phyloP scores from a whole-genome alignment of 306 rosid species.

The Lotus japonicus region DNA sequence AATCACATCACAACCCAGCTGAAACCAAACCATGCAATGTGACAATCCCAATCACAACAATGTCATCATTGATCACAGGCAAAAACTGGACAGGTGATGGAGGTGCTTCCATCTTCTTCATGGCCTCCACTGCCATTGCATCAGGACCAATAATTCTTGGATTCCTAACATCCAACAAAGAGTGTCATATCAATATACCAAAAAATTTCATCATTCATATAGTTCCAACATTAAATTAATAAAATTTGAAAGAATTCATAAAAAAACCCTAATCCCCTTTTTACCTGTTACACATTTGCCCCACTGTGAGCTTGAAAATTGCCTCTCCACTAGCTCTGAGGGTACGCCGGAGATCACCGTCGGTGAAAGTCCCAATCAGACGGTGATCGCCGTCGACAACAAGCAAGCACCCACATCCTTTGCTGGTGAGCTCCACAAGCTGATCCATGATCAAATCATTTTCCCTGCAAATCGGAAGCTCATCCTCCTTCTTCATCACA shows the following conservation, averaged over 20 bases:
- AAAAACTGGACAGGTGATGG: conserved; percentile 95
- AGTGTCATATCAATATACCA: not conserved
- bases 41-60: conserved; percentile 74
- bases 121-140: conserved; percentile 91
- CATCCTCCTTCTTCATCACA: conserved; percentile 86
- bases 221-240: not conserved
- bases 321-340: conserved; percentile 89
- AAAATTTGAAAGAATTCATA: not conserved
- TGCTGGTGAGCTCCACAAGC: conserved; percentile 79
- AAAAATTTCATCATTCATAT: not conserved
- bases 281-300: conserved; percentile 91
- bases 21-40: conserved; percentile 97
- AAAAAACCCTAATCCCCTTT: not conserved
- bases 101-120: conserved; percentile 98
- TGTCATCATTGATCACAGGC: conserved; percentile 67
- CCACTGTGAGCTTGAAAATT: conserved; percentile 86
- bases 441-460: conserved; percentile 86
- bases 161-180: conserved; percentile 38
- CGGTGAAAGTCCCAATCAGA: conserved; percentile 87
- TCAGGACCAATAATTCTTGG: conserved; percentile 76
- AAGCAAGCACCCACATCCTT: conserved; percentile 92
- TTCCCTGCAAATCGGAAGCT: conserved; percentile 86
- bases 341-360: conserved; percentile 93
- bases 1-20: conserved; percentile 57
- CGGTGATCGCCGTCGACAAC: conserved; percentile 55